phyloP scores from a whole-genome alignment of 192 early-diverging fungal genomes.

The Backusella tuberculispora region DNA sequence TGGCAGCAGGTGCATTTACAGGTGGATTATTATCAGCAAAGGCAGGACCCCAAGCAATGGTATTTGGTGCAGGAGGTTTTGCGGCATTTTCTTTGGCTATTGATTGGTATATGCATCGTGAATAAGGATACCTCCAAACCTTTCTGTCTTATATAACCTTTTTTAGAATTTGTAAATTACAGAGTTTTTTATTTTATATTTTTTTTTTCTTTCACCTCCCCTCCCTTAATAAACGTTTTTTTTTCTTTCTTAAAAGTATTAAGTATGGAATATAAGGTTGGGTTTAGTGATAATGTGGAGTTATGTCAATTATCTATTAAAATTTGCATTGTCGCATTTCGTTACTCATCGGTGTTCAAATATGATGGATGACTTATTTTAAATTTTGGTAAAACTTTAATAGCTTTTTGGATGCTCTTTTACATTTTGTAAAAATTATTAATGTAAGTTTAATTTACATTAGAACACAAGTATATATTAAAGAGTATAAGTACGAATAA shows the following conservation, averaged over 20 bases:
- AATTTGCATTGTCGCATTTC: background rate
- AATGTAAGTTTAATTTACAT: no score
- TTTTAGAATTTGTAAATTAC: constrained; percentile 12
- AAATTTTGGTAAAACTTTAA: no score
- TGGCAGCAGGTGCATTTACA: constrained; percentile 90
- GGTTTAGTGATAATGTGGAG: background rate
- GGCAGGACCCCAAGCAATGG: constrained; percentile 76
- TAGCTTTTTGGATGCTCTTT: no score
- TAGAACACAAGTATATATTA: no score
- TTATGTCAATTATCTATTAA: no score
- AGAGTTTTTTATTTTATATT: background rate
- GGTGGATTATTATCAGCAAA: constrained; percentile 81
- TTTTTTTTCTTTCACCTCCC: background rate
- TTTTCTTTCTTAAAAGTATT: background rate
- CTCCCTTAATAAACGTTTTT: background rate
- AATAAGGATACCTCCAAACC: constrained; percentile 22
- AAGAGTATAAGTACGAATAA: no score
- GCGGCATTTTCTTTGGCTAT: constrained; percentile 94
- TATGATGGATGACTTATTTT: no score
- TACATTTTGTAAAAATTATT: no score
- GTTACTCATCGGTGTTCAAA: background rate
- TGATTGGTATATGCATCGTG: constrained; percentile 83
- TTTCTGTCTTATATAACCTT: constrained; percentile 9
- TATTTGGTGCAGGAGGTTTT: constrained; percentile 88
- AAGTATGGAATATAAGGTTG: background rate